phyloP scores from a whole-genome alignment of 768 basidiomycete species.

The Hygrocybe punicea region DNA sequence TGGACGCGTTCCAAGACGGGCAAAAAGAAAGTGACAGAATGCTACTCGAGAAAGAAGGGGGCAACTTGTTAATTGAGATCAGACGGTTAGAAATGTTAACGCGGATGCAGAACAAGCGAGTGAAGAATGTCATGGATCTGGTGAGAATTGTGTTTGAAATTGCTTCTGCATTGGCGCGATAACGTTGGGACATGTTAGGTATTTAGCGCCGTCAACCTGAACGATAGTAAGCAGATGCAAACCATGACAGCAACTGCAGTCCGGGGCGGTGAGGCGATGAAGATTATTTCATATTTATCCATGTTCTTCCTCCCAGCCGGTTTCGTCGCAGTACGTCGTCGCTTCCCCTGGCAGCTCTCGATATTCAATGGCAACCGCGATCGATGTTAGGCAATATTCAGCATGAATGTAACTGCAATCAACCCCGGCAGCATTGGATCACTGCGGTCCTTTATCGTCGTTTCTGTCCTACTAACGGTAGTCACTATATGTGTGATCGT shows the following conservation, averaged over 20 bases:
- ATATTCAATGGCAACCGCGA: background rate
- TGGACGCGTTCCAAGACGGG: constrained; percentile 24
- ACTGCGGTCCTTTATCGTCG: constrained; percentile 40
- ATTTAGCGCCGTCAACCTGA: constrained; percentile 47
- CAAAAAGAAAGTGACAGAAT: constrained; percentile 14
- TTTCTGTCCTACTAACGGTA: constrained; percentile 46
- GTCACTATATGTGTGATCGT: constrained; percentile 56
- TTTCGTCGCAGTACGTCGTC: constrained; percentile 30
- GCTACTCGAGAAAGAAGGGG: constrained; percentile 43
- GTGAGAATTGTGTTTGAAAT: constrained; percentile 21
- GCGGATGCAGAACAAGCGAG: constrained; percentile 40
- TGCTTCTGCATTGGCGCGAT: background rate
- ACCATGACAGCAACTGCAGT: constrained; percentile 40
- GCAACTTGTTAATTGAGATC: constrained; percentile 48
- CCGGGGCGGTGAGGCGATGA: constrained; percentile 33
- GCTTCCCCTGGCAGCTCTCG: background rate
- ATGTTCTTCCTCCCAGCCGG: constrained; percentile 49
- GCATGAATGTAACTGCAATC: constrained; percentile 35
- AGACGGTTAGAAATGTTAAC: constrained; percentile 43
- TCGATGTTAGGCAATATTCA: constrained; percentile 32
- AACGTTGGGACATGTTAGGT: constrained; percentile 28
- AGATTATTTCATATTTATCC: constrained; percentile 45
- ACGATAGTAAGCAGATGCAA: constrained; percentile 45
- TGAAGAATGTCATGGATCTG: constrained; percentile 52
- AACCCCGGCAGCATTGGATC: constrained; percentile 33